Base-by-base conservation (phyloP, 768 basidiomycete species). In the Fomitopsis serialis region DNA sequence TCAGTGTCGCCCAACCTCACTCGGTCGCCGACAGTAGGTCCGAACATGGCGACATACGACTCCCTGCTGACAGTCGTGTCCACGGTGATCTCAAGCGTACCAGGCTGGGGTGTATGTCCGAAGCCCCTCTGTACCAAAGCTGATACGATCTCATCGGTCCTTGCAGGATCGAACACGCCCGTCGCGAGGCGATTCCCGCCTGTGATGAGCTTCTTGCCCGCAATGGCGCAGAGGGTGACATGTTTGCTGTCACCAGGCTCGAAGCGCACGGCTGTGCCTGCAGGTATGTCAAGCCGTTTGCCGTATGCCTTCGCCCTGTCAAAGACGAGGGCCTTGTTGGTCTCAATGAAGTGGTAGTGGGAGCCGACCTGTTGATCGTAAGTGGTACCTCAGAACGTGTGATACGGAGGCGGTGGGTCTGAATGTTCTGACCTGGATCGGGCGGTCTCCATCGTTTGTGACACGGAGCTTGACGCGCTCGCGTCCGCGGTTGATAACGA, bases 191-290 rank as follows among this genome's bases (percentile, higher is more conserved):
- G 67, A 62, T 94, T 93, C 1, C 94, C 91, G 4, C 96, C 97
- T 2, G 83, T 80, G 40, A 94, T 81, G 34, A 80, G 67, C 61
- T 80, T 78, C 0, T 71, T 68, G 0, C 96, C 97, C 15, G 80
- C 87, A 44, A 97, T 88, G 21, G 80, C 68, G 55, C 90, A 89
- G 7, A 98, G 80, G 0, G 79, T 81, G 37, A 98, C 89, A 0
- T 91, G 84, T 72, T 92, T 94, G 36, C 70, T 66, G 60, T 96
- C 92, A 2, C 94, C 92, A 0, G 97, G 96, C 66, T 99, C 97
- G 66, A 99, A 98, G 29, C 97, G 84, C 5, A 97, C 90, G 6
- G 97, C 95, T 0, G 94, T 98, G 6, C 97, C 96, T 0, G 97
- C 85, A 0, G 96, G 73, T 50, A 98, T 97, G 66, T 99, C 93